Evolutionary conservation across 352 stramenopile species (phyloP), one percentile per base, ranked within the genome.

Genomic region (Stephanocyclus meneghinianus): DNA sequence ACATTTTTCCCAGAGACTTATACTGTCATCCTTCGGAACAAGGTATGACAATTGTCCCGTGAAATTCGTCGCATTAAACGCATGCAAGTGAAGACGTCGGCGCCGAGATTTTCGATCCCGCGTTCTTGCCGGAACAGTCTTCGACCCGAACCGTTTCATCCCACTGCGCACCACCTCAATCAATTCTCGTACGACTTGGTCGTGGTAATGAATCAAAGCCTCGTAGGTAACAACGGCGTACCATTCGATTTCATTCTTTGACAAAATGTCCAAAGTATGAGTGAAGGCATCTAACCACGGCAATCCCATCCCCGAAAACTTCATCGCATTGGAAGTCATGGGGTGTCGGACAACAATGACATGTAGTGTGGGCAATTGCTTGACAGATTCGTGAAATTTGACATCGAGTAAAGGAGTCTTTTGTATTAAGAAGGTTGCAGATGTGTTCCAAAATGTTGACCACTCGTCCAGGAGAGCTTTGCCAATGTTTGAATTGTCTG

Each of bases 151-250:
- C 30, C 71, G 37, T n/a, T 50, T 48, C 37, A 73, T 71, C 4
- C 71, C 71, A 63, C 71, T 78, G 16, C 30, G 47, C 11, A 78
- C 44, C 45, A 78, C 62, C 18, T 72, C 62, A 11, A 78, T 53
- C 53, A 78, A 73, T 44, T 78, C 71, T 16, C 68, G 51, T 29
- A 73, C 62, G 15, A 78, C 71, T 16, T 55, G 9, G 47, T 73
- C 71, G 32, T 53, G 71, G 45, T 79, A 48, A 37, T 66, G 42
- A 45, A 79, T 37, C 32, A 79, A 63, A 21, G 71, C 62, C 37
- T 79, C 71, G n/a, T 73, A 79, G 6, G 71, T 74, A 7, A 79
- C 53, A 55, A 79, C 51, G 8, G 71, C 71, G 62, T 79, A 79
- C 71, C 71, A 79, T 32, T 79, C 71, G 15, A 73, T 67, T 47